Conservation (phyloP, 495 filamentous ascomycete species). For the Tuber aestivum region DNA sequence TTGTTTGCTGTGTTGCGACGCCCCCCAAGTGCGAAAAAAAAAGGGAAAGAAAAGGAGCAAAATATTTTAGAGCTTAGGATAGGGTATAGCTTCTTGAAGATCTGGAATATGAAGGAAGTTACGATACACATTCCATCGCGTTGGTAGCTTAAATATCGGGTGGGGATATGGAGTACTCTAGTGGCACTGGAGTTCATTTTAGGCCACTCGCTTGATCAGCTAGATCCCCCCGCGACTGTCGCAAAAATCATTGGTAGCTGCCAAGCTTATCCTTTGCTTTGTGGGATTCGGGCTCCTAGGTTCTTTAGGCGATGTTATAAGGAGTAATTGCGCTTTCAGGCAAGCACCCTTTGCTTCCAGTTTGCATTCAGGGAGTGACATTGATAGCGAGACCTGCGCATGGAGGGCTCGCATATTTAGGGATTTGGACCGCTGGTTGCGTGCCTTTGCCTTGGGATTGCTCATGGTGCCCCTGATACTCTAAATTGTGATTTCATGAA, state of each 20-base stretch:
- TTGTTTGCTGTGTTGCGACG: neutral
- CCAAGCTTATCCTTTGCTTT: neutral
- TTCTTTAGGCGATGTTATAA: neutral
- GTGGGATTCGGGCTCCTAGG: neutral
- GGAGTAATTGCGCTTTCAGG: neutral
- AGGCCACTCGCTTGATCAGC: neutral
- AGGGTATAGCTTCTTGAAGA: neutral
- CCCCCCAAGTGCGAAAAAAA: neutral
- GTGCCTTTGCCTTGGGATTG: neutral
- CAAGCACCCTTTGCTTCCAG: neutral
- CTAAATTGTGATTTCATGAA: neutral
- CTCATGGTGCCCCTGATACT: neutral
- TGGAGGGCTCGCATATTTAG: neutral
- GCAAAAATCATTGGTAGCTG: neutral
- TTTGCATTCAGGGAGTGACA: neutral
- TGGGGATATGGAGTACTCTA: neutral
- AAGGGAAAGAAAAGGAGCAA: neutral
- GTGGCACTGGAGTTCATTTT: neutral
- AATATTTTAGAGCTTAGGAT: neutral
- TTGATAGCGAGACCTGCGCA: neutral
- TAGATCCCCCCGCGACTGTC: neutral
- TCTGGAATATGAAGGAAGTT: neutral
- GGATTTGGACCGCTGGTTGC: neutral
- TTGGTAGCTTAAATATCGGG: neutral
- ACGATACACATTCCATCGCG: neutral